These are phyloP conservation scores for Salix brachista DNA, from an alignment of 345 rosid genomes.

Conservation along the genomic window DNA sequence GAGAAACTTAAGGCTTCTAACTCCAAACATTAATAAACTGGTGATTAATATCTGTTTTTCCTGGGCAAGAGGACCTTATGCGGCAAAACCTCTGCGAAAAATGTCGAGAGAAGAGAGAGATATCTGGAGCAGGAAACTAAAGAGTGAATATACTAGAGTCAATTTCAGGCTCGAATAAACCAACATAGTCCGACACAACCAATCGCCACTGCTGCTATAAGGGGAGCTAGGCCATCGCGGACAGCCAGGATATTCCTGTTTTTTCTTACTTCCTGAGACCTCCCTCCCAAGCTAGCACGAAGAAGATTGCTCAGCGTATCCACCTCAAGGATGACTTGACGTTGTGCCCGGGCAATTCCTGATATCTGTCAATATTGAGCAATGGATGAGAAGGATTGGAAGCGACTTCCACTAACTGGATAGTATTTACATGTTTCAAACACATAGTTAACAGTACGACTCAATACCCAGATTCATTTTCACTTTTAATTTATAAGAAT, in stretches of 20 bases:
- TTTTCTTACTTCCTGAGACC: slow-evolving; percentile 34
- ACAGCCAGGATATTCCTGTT: slow-evolving; percentile 29
- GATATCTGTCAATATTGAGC: slow-evolving; percentile 47
- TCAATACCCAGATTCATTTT: background rate
- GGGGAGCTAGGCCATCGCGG: slow-evolving; percentile 47
- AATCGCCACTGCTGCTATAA: slow-evolving; percentile 35
- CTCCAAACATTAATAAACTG: background rate
- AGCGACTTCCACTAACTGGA: background rate
- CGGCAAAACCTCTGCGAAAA: background rate
- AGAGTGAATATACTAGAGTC: slow-evolving; percentile 10
- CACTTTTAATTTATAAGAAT: too few relatives aligned
- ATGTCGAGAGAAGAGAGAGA: background rate
- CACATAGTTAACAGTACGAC: background rate
- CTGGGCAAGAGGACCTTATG: background rate
- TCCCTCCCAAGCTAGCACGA: slow-evolving; percentile 43
- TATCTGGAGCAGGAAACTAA: background rate
- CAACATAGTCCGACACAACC: slow-evolving; percentile 64
- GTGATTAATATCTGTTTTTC: background rate
- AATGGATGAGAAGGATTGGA: slow-evolving; percentile 14
- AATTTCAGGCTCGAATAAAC: slow-evolving; percentile 44
- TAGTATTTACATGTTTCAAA: background rate
- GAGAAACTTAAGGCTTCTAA: slow-evolving; percentile 1
- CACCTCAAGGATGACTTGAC: slow-evolving; percentile 70
- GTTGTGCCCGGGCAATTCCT: slow-evolving; percentile 56
- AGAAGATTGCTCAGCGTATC: slow-evolving; percentile 63